Percentiles rank a stretch among this genome's conserved stretches.
Conservation (phyloP, 495 filamentous ascomycete species). For the Lepidopterella palustris region DNA sequence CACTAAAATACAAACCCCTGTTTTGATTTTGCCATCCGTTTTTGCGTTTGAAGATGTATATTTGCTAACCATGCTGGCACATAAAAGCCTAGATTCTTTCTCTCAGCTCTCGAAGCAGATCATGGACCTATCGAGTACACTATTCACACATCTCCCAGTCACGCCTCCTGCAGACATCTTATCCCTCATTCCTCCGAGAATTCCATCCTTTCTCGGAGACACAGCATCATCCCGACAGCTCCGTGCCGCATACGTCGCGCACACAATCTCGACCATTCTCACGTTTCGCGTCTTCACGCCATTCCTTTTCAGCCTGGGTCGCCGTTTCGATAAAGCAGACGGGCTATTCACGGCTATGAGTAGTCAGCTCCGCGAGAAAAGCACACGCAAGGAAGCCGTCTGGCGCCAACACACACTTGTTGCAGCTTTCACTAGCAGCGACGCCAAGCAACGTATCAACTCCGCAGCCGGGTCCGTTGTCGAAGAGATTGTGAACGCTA, state of each 20-base stretch:
- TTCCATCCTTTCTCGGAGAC: slow-evolving; percentile 49
- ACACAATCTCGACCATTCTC: slow-evolving; percentile 53
- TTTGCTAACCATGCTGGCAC: slow-evolving; percentile 13
- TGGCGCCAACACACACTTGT: slow-evolving; percentile 61
- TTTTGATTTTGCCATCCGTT: not conserved
- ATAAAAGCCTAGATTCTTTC: slow-evolving; percentile 51
- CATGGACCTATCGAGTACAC: slow-evolving; percentile 50
- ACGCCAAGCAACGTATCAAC: slow-evolving; percentile 56
- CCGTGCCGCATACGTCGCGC: slow-evolving; percentile 55
- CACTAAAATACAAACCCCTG: slow-evolving; percentile 19
- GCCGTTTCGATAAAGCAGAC: slow-evolving; percentile 56
- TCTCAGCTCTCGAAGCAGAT: slow-evolving; percentile 52
- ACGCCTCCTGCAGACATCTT: slow-evolving; percentile 48
- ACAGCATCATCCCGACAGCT: slow-evolving; percentile 47
- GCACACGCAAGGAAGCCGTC: slow-evolving; percentile 54
- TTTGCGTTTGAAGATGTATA: not conserved
- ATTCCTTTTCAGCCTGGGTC: slow-evolving; percentile 58
- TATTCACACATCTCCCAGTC: slow-evolving; percentile 53
- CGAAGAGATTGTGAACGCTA: slow-evolving; percentile 54
- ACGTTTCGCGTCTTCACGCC: slow-evolving; percentile 59
- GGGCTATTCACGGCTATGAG: slow-evolving; percentile 57
- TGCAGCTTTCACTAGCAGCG: slow-evolving; percentile 56
- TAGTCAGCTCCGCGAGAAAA: slow-evolving; percentile 56
- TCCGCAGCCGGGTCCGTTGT: slow-evolving; percentile 55
- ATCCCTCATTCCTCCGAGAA: slow-evolving; percentile 47